These are phyloP conservation scores for Apiotrichum gamsii DNA, from an alignment of 1,284 basidiomycete genomes.

Conservation along the genomic window DNA sequence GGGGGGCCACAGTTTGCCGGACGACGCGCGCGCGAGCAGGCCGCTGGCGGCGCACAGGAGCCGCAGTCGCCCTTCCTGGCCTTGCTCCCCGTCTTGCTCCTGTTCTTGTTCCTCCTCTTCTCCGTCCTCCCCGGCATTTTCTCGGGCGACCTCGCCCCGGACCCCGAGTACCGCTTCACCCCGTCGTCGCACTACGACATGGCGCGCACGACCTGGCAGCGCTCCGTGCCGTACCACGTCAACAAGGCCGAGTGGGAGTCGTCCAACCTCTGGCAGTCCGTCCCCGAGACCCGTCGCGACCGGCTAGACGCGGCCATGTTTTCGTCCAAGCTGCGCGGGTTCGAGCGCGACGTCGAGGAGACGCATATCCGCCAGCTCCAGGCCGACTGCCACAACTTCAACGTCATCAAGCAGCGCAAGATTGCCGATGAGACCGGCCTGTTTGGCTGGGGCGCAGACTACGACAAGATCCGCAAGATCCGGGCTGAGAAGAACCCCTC, in stretches of 20 bases:
- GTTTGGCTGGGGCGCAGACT: conserved; percentile 82
- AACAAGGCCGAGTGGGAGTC: conserved; percentile 68
- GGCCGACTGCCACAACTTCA: conserved; percentile 47
- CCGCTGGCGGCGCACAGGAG: conserved; percentile 35
- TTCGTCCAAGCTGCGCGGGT: conserved; percentile 35
- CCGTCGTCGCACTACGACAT: conserved; percentile 53
- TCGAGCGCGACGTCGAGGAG: conserved; percentile 58
- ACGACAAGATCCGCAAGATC: conserved; percentile 57
- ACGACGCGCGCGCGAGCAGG: conserved; percentile 14
- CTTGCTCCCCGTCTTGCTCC: conserved; percentile 75
- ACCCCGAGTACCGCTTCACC: conserved; percentile 74
- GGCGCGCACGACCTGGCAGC: conserved; percentile 60
- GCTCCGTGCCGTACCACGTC: conserved; percentile 79
- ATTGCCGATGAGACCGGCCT: conserved; percentile 73
- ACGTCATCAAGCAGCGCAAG: conserved; percentile 38
- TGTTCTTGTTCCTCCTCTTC: conserved; percentile 77
- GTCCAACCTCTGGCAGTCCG: conserved; percentile 60
- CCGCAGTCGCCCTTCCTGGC: conserved; percentile 68
- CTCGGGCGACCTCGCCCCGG: conserved; percentile 59
- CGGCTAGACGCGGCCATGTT: conserved; percentile 46
- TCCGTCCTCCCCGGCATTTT: conserved; percentile 74
- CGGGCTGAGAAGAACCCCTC: conserved; percentile 47
- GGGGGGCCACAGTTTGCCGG: conserved; percentile 49
- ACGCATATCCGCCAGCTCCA: conserved; percentile 66
- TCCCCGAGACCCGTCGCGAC: conserved; percentile 55